These are phyloP conservation scores for Hansenula sp. DNA, from an alignment of 1,139 yeast species.

Conservation along the genomic window DNA sequence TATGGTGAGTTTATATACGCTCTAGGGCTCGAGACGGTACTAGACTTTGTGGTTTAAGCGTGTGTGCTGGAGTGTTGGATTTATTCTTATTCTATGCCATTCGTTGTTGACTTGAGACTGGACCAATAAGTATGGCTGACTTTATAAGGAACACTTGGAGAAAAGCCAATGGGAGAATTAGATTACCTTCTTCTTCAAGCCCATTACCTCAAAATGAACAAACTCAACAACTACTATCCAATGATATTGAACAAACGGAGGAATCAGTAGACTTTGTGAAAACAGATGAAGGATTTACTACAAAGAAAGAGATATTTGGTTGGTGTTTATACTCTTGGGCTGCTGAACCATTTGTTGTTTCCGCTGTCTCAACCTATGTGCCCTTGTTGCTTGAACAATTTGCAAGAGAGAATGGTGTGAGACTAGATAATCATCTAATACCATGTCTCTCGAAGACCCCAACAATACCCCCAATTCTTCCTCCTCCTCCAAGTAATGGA, in stretches of 20 bases:
- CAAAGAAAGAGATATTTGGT: slow-evolving; percentile 36
- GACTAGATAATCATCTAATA: slow-evolving; percentile 42
- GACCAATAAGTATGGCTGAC: not conserved
- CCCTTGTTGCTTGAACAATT: slow-evolving; percentile 61
- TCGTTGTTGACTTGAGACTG: not conserved
- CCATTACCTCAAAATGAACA: not conserved
- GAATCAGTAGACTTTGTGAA: not conserved
- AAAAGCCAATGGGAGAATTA: too few species aligned
- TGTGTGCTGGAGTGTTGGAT: too few species aligned
- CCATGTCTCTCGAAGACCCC: slow-evolving; percentile 33
- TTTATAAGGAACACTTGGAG: not conserved
- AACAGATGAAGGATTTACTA: slow-evolving; percentile 17
- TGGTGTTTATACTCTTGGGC: slow-evolving; percentile 64
- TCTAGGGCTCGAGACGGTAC: too few species aligned
- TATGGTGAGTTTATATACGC: too few species aligned
- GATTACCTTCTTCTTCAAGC: not conserved
- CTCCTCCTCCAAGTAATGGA: slow-evolving; percentile 23
- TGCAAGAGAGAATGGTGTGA: slow-evolving; percentile 63
- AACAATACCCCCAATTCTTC: slow-evolving; percentile 26
- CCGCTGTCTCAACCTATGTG: slow-evolving; percentile 68
- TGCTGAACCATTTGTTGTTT: slow-evolving; percentile 69
- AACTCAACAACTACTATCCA: not conserved
- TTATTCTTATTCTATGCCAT: too few species aligned
- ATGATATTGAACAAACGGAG: not conserved
- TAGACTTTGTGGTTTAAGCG: too few species aligned